Evolutionary conservation across 768 basidiomycete species (phyloP), one percentile per base, ranked within the genome.

Genomic region (Amanita fuliginea): DNA sequence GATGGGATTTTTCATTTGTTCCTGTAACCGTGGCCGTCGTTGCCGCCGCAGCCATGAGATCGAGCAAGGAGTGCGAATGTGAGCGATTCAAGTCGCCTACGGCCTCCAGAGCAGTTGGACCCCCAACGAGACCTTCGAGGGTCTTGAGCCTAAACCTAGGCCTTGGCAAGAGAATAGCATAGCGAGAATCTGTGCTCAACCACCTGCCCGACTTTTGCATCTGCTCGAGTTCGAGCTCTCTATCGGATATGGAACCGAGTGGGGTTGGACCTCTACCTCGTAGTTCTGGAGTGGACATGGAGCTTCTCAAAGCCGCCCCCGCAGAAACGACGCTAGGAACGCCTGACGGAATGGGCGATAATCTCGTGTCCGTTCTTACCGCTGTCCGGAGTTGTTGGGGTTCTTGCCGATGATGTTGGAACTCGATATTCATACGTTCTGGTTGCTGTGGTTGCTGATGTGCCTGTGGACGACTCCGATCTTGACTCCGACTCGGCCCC

Each of bases 111-210:
- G 22, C 4, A 2, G 14, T 16, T 36, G 11, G 33, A 13, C 19
- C 16, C 33, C n/a, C 50, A 42, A 19, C 55, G 34, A 60, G 60
- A 19, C 70, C 68, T 54, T 72, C 74, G 51, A 37, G 22, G 0
- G 46, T 35, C 35, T 22, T 47, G 13, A 78, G 51, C 58, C 74
- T 77, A 56, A 90, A 75, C 45, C 85, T 71, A 10, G 87, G 87
- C 1, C 84, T 76, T 2, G 87, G 87, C 49, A 88, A 81, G 21
- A 89, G 62, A 7, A 89, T 57, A 0, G 85, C 86, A 84, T 86
- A 87, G 14, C 81, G 80, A 64, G 21, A 11, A 11, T 88, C 84
- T 0, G 84, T 76, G 2, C 80, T 76, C 1, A 87, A 57, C 83
- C 83, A 87, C 5, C 79, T 69, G 26, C 84, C 80, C 54, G 70